phyloP scores from a whole-genome alignment of 306 rosid genomes.

The Coriaria nepalensis region DNA sequence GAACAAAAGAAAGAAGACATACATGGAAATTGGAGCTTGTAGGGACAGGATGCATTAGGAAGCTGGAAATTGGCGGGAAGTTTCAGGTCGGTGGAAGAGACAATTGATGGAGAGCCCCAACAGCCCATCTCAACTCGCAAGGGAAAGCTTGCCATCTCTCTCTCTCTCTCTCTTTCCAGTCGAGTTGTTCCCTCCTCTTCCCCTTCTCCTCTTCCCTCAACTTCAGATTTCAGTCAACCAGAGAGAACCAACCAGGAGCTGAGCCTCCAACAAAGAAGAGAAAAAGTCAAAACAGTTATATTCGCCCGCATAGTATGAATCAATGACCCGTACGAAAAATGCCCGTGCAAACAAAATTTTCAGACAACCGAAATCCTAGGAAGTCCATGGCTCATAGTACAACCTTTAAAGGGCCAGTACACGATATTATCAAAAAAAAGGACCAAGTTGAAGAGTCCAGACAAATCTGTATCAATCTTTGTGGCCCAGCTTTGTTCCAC shows the following conservation, averaged over 20 bases:
- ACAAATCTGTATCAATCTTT: too few species aligned
- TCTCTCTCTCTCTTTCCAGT: background rate
- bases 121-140: slow-evolving; percentile 6
- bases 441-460: too few species aligned
- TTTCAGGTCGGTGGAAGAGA: background rate
- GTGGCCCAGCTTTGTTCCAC: too few species aligned
- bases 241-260: background rate
- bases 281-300: background rate
- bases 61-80: slow-evolving; percentile 4
- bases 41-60: slow-evolving; percentile 1
- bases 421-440: too few species aligned
- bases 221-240: background rate
- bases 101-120: slow-evolving; percentile 5
- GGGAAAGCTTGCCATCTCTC: background rate
- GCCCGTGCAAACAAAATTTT: too few species aligned
- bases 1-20: slow-evolving; percentile 1
- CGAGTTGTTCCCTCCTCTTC: background rate
- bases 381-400: too few species aligned
- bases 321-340: too few species aligned
- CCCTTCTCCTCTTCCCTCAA: background rate
- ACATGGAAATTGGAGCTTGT: slow-evolving; percentile 17
- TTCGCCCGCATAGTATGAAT: too few species aligned
- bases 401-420: too few species aligned
- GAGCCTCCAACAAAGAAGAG: background rate
- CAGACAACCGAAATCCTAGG: too few species aligned